A percentile compares a stretch with the other conserved stretches of the same genome.
phyloP scores from a whole-genome alignment of 371 early-diverging fungal genomes.

The Circinella umbellata region DNA sequence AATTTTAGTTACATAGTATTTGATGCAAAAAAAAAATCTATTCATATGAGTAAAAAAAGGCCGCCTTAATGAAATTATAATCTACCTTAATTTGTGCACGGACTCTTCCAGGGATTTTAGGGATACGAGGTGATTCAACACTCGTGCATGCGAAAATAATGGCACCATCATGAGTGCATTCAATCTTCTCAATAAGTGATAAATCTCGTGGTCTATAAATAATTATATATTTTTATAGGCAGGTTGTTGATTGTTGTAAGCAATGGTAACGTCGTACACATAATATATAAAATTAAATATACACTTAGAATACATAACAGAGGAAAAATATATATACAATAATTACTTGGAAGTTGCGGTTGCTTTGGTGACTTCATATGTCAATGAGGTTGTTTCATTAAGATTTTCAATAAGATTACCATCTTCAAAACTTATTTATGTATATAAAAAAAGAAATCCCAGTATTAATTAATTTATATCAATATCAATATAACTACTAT shows the following conservation, averaged over 20 bases:
- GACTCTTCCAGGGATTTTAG: conserved; percentile 57
- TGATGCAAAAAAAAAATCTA: neutral
- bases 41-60: neutral
- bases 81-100: conserved; percentile 62
- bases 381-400: conserved; percentile 44
- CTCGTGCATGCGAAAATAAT: conserved; percentile 72
- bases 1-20: too few species aligned
- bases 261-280: neutral
- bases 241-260: too few species aligned
- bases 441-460: neutral
- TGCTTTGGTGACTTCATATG: conserved; percentile 59
- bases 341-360: conserved; percentile 54
- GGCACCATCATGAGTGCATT: conserved; percentile 50
- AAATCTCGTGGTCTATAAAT: conserved; percentile 40
- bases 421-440: conserved; percentile 52
- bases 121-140: conserved; percentile 68
- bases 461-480: too few species aligned
- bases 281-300: neutral
- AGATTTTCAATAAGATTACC: conserved; percentile 60
- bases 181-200: conserved; percentile 51
- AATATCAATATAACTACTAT: too few species aligned
- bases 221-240: neutral
- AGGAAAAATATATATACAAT: neutral
- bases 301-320: neutral
- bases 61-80: too few species aligned